phyloP scores from a whole-genome alignment of 768 basidiomycete species.

The Russula virescens region DNA sequence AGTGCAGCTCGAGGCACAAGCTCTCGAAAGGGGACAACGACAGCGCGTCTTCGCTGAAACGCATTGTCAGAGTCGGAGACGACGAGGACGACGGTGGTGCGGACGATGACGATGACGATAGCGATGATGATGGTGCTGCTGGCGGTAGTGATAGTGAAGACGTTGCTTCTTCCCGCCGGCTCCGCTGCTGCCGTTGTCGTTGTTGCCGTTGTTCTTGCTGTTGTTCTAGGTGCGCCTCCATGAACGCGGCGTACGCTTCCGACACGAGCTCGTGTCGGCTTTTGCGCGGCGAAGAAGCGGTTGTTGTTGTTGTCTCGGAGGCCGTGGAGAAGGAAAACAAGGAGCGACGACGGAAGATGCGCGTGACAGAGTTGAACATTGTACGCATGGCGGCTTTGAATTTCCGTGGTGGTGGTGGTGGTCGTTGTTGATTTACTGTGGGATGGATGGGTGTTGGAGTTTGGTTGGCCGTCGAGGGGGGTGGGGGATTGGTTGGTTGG shows the following conservation, averaged over 20 bases:
- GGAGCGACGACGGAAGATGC: constrained; percentile 10
- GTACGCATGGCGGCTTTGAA: not conserved
- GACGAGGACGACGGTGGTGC: too few relatives aligned
- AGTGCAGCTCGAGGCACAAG: constrained; percentile 9
- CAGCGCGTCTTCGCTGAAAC: not conserved
- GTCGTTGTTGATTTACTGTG: too few relatives aligned
- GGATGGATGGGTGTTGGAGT: too few relatives aligned
- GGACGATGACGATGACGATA: not conserved
- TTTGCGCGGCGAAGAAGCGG: not conserved
- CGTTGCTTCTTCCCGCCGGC: not conserved
- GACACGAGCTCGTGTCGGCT: constrained; percentile 19
- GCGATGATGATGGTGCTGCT: not conserved
- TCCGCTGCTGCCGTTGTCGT: not conserved
- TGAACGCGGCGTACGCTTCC: constrained; percentile 13
- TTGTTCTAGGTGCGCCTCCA: not conserved
- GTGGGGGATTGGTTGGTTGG: too few relatives aligned
- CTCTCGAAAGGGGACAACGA: constrained; percentile 3
- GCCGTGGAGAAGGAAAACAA: not conserved
- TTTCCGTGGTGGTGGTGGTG: too few relatives aligned
- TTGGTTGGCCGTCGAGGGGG: not conserved
- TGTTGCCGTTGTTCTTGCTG: not conserved
- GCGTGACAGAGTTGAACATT: constrained; percentile 15
- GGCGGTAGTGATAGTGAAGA: not conserved
- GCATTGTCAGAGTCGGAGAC: not conserved
- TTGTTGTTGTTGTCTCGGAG: not conserved